Percentiles rank a stretch among this genome's conserved stretches.
These are phyloP conservation scores for Skeletonema tropicum DNA, from an alignment of 108 stramenopile genomes.

Conservation along the genomic window DNA sequence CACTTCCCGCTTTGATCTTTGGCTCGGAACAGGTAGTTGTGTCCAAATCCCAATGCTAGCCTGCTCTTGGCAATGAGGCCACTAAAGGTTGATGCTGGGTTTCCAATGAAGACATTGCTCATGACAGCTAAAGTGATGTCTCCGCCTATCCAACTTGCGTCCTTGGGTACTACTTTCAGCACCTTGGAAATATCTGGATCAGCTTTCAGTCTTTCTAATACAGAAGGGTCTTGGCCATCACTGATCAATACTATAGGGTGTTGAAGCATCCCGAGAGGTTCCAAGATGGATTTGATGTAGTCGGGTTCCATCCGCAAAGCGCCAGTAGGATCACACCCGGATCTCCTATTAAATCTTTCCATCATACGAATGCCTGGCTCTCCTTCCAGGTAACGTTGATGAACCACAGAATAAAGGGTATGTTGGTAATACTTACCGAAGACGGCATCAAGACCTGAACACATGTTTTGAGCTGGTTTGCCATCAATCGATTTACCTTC, in stretches of 20 bases:
- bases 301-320: conserved; percentile 3
- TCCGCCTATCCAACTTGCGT: conserved; percentile 15
- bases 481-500: neutral
- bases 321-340: neutral
- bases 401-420: conserved; percentile 5
- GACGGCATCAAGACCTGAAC: neutral
- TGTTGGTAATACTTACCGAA: neutral
- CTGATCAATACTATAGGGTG: conserved; percentile 17
- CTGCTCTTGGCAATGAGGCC: conserved; percentile 8
- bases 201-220: conserved; percentile 17
- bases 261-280: conserved; percentile 13
- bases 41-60: conserved; percentile 18
- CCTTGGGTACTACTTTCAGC: neutral
- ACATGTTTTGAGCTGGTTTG: neutral
- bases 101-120: conserved; percentile 35
- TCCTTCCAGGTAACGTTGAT: conserved; percentile 3
- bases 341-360: neutral
- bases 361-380: neutral
- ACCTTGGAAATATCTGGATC: conserved; percentile 18
- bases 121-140: conserved; percentile 31
- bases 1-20: neutral
- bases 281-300: conserved; percentile 3
- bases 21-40: conserved; percentile 12
- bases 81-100: conserved; percentile 16
- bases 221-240: conserved; percentile 4